Evolutionary conservation across 371 early-diverging fungal species (phyloP).

Genomic region (Massospora cicadina): DNA sequence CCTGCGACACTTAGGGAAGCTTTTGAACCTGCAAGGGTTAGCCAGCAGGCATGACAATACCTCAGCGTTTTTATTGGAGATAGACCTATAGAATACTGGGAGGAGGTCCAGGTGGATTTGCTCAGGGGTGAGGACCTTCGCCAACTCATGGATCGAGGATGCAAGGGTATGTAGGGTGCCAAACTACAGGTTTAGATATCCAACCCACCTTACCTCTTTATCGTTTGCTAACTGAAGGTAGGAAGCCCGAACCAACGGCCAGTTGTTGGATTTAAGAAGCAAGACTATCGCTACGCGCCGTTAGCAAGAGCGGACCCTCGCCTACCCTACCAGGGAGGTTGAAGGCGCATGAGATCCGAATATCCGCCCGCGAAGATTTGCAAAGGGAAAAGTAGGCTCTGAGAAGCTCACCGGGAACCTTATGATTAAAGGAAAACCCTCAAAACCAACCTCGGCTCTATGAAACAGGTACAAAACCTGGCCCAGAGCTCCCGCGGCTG

Average conservation of each 20-base stretch:
- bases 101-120: background rate
- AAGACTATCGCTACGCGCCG: background rate
- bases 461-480: background rate
- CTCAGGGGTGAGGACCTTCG: background rate
- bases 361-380: background rate
- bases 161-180: background rate
- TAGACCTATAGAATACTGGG: background rate
- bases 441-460: background rate
- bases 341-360: background rate
- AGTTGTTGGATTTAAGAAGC: background rate
- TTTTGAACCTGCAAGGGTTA: background rate
- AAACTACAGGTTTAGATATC: background rate
- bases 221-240: background rate
- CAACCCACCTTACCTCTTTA: background rate
- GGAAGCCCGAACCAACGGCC: background rate
- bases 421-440: background rate
- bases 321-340: background rate
- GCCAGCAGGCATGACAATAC: background rate
- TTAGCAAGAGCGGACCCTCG: no score
- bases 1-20: background rate
- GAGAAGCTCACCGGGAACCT: background rate
- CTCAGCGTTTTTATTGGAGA: background rate
- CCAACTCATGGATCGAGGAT: slow-evolving; percentile 1
- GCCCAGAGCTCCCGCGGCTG: background rate
- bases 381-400: background rate